Base-by-base conservation (phyloP, 192 early-diverging fungal species). In the Diversispora epigaea region DNA sequence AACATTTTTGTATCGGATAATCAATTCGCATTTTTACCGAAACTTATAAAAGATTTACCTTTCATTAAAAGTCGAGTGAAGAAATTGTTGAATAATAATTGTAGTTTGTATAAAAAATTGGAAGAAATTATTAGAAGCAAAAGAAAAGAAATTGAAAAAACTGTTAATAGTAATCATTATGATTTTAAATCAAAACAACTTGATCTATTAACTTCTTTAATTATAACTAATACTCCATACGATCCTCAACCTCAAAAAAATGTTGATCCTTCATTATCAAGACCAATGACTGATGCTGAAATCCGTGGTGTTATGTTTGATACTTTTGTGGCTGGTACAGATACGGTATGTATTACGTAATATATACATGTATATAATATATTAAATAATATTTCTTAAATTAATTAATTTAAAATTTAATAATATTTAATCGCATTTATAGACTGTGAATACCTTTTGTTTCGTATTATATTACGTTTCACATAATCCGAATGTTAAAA, bases 111-210 rank as follows among this genome's bases (percentile, higher is more conserved):
- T 52, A 46, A 32, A 21, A 68, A 19, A 68, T 12, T 68, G 14
- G 14, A 50, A 41, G 67, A 50, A 17, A 50, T 52, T 50, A 32
- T 68, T 52, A 68, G 50, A 52, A 22, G 50, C 52, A 68, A 9
- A 25, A 68, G 67, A 68, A 15, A 68, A 68, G 67, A 68, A 68
- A 52, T 68, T 11, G 67, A 68, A 68, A 11, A 68, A 19, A n/a
- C 46, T 12, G 50, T 46, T 32, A 68, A 8, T 21, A 4, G 14
- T 19, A 41, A 41, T 52, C 15, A 50, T 7, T 25, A 6, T 68
- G 46, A 46, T n/a, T 5, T 50, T 8, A 50, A 50, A 50, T 14
- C 9, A 32, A 19, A 19, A 68, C 9, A 40, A 41, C 9, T 19
- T 6, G 46, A 68, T 68, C 15, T 68, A 40, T 22, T 68, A 14